phyloP scores from a whole-genome alignment of 1,284 basidiomycete genomes.

The Vanrija sp. region DNA sequence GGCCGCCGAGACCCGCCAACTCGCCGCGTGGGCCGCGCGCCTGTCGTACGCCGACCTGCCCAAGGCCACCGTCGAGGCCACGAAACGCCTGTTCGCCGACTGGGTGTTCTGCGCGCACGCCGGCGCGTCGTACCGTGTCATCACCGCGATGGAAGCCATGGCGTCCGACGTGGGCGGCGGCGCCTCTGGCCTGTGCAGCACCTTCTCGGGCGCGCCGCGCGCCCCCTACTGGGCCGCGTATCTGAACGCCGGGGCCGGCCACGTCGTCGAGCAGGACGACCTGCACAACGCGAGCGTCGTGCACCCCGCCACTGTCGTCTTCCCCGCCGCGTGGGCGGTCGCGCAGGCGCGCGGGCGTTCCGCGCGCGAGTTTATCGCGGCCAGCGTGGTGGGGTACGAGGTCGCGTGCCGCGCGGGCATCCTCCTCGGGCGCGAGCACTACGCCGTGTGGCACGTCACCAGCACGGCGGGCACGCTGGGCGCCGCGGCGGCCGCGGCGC shows the following conservation, averaged over 20 bases:
- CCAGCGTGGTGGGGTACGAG: slow-evolving; percentile 3
- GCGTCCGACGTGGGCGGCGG: slow-evolving; percentile 4
- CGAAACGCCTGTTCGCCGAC: slow-evolving; percentile 6
- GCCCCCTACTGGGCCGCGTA: slow-evolving; percentile 5
- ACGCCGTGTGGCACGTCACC: slow-evolving; percentile 2
- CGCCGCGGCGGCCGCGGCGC: background rate
- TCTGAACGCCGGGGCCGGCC: slow-evolving; percentile 5
- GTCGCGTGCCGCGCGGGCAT: slow-evolving; percentile 6
- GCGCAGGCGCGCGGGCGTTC: background rate
- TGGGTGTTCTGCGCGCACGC: slow-evolving; percentile 8
- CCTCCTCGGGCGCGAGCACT: slow-evolving; percentile 3
- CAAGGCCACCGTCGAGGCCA: background rate
- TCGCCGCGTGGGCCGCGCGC: slow-evolving; percentile 2
- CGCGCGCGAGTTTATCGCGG: slow-evolving; percentile 1
- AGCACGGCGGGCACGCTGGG: slow-evolving; percentile 6
- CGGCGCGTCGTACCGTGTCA: slow-evolving; percentile 2
- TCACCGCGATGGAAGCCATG: slow-evolving; percentile 2
- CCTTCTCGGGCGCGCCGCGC: background rate
- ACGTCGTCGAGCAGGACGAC: slow-evolving; percentile 10
- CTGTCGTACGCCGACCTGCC: slow-evolving; percentile 7
- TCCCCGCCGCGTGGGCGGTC: slow-evolving; percentile 6
- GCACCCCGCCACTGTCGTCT: slow-evolving; percentile 5
- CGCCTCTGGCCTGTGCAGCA: background rate
- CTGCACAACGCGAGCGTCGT: slow-evolving; percentile 7
- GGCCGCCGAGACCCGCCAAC: slow-evolving; percentile 5